Evolutionary conservation across 1,284 basidiomycete species (phyloP).

Genomic region (Cutaneotrichosporon sp.): DNA sequence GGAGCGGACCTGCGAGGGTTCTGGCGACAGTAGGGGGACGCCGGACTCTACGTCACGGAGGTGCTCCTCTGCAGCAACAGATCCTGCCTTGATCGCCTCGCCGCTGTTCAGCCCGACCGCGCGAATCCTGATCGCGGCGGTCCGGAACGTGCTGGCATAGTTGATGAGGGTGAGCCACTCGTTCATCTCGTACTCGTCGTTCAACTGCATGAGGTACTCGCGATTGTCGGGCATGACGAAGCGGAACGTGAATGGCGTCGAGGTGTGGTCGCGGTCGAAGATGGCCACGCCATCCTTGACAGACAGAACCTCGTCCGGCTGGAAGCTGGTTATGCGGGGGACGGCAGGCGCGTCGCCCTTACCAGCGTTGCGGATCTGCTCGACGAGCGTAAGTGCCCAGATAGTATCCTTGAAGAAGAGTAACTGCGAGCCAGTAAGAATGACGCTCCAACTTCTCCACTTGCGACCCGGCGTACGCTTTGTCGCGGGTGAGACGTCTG

Average conservation of each 20-base stretch:
- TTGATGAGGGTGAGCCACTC: conserved; percentile 92
- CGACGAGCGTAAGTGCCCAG: conserved; percentile 64
- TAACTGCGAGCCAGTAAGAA: conserved; percentile 86
- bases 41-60: conserved; percentile 34
- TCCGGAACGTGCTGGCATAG: conserved; percentile 89
- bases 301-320: conserved; percentile 83
- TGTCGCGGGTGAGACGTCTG: conserved; percentile 71
- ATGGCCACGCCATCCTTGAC: conserved; percentile 76
- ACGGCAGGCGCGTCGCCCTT: conserved; percentile 28
- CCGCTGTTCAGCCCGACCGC: conserved; percentile 66
- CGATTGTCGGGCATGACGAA: conserved; percentile 68
- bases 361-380: conserved; percentile 54
- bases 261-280: conserved; percentile 71
- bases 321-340: conserved; percentile 64
- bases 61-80: conserved; percentile 78
- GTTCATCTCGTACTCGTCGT: conserved; percentile 73
- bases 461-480: conserved; percentile 74
- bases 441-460: conserved; percentile 83
- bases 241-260: conserved; percentile 75
- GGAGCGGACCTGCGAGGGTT: conserved; percentile 3
- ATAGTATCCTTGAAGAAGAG: conserved; percentile 84
- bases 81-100: conserved; percentile 72
- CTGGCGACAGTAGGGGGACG: background rate
- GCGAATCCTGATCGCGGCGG: conserved; percentile 79
- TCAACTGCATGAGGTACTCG: conserved; percentile 76